A percentile compares a stretch with the other conserved stretches of the same genome.
Conservation (phyloP, 208 protist genomes). For the Blechomonas ayalai region DNA sequence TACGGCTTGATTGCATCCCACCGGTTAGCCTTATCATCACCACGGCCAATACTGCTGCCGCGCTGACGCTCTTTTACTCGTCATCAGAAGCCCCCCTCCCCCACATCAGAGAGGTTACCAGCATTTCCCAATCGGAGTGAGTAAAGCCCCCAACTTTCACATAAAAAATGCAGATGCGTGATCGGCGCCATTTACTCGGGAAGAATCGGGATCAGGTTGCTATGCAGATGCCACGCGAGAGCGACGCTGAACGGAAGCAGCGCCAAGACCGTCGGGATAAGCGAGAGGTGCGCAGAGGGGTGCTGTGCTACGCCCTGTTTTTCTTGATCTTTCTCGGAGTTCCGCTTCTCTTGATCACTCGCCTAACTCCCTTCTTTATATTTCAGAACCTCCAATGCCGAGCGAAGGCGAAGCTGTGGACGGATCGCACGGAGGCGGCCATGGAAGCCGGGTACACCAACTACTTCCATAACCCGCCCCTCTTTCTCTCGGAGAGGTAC, state of each 20-base stretch:
- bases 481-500: slow-evolving; percentile 58
- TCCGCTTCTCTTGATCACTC: slow-evolving; percentile 41
- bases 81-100: too few species aligned
- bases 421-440: slow-evolving; percentile 26
- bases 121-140: too few species aligned
- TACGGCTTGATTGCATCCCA: too few species aligned
- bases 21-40: too few species aligned
- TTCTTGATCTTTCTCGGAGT: slow-evolving; percentile 44
- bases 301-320: slow-evolving; percentile 46
- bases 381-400: slow-evolving; percentile 69
- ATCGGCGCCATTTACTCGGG: slow-evolving; percentile 8
- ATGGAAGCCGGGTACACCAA: slow-evolving; percentile 51
- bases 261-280: slow-evolving; percentile 10
- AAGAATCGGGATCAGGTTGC: not conserved
- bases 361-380: slow-evolving; percentile 75
- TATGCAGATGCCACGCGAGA: slow-evolving; percentile 27
- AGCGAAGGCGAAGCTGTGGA: slow-evolving; percentile 35
- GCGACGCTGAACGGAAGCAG: slow-evolving; percentile 12
- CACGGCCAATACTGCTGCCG: too few species aligned
- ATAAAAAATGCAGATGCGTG: slow-evolving; percentile 9
- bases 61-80: too few species aligned
- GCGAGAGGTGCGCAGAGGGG: slow-evolving; percentile 15
- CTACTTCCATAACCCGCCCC: slow-evolving; percentile 53
- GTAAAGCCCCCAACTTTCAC: too few species aligned
- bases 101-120: too few species aligned